Evolutionary conservation across 2,329 filamentous ascomycete species (phyloP), one percentile per base, ranked within the genome.

Genomic region (Scedosporium dehoogii): DNA sequence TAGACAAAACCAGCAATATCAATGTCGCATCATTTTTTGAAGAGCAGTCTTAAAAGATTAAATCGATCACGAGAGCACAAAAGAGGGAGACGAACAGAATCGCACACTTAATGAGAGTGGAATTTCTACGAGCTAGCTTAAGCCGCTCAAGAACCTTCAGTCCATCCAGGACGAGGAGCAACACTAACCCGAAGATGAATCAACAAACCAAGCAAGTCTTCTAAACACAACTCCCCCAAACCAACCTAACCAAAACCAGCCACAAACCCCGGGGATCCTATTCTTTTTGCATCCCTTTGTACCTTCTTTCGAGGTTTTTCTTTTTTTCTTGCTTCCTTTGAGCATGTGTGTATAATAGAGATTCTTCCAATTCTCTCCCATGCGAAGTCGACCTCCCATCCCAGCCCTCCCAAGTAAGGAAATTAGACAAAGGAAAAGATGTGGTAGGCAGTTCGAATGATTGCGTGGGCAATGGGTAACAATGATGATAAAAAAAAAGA

Each of bases 201-300:
- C 29, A 62, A 58, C 65, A 58, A 55, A 51, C 58, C 21, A 64
- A 56, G 21, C 14, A 46, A 42, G 55, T 48, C 62, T 56, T 48
- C 62, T 56, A 42, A 48, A 41, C 55, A 33, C 23, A 42, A 60
- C 16, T 33, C 21, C 18, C 18, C 42, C 14, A 51, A 51, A 27
- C 14, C 16, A 10, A 27, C 3, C 27, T 1, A 29, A 51, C 23
- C 23, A 7, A 7, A 10, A 27, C 46, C 58, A 46, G 6, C 44
- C 14, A 46, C 44, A 6, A 46, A 25, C 10, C 12, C 51, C 51
- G 10, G 18, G 23, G 9, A 21, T 21, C 51, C 51, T 27, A 41
- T 58, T 33, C 25, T 18, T 46, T 46, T 46, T 21, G 14, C 18
- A 21, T 46, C 44, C 44, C 44, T 46, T 16, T 46, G 44, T 46